Evolutionary conservation across 2,329 filamentous ascomycete species (phyloP), one percentile per base, ranked within the genome.

Genomic region (Aspergillus hiratsukae): DNA sequence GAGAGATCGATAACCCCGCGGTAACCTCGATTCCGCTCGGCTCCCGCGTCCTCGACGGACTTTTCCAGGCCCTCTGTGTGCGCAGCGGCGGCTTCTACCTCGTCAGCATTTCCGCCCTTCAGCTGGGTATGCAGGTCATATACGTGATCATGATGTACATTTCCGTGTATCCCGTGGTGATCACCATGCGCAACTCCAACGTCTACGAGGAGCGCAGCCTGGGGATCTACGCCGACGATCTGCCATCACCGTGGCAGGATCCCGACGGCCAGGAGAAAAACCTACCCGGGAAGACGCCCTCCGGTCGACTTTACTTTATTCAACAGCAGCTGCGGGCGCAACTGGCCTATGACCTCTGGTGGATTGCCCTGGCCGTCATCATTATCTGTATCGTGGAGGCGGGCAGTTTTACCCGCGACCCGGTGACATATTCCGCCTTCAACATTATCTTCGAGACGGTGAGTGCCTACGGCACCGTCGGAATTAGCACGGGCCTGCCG

Each of bases 101-200:
- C 27, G 67, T 84, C 31, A 67, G 74, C 19, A 75, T 84, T 11
- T 68, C 80, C 3, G 67, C 66, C 1, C 73, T 85, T 31, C 29
- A 31, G 29, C 29, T 31, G 29, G 29, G 29, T 14, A 2, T 58
- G 4, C 62, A 64, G 46, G 78, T 86, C 37, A 78, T 83, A 35
- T 81, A 85, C 56, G 73, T 86, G 0, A 77, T 84, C 48, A 86
- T 87, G 84, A 87, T 87, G 84, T 87, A 86, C 68, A 85, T 87
- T 49, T 80, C 80, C 4, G 79, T 82, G 3, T 85, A 83, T 57
- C 84, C 84, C 0, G 81, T 86, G 31, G 83, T 82, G 14, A 84
- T 87, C 52, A 83, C 78, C 19, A 84, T 87, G 70, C 80, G 84
- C 46, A 80, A 82, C 53, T 81, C 79, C 31, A 86, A 84, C 59